Evolutionary conservation across 148 eudicot genomes (phyloP), one percentile per base, ranked within the genome.

Genomic region (Polygonum maritimum): DNA sequence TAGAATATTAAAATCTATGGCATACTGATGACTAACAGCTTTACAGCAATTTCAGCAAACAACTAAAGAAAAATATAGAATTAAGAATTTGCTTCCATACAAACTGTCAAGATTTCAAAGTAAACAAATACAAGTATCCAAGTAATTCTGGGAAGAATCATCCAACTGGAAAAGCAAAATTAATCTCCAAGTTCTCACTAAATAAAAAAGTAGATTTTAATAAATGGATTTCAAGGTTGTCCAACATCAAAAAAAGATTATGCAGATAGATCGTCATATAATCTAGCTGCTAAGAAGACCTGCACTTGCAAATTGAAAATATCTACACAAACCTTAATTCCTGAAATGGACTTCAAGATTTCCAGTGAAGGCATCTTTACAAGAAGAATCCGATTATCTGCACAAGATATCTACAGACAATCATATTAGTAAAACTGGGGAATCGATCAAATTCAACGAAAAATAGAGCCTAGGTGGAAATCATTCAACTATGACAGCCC

Each of bases 281-380:
- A 62, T 11, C 39, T 62, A 12, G 15, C 69, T 62, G 15, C 38
- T 62, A 62, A 62, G 67, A 58, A 58, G 67, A 62, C 16, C 31
- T 62, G 69, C 38, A 11, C 69, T 62, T 11, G 69, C 12, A 33
- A 62, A 5, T 22, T 31, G 38, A 16, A 19, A 67, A 67, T 67
- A 78, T 14, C 39, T 80, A 39, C 19, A 80, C 86, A 70, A 74
- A 94, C 98, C 98, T 88, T 94, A 76, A 94, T 94, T 58, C 98
- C 98, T n/a, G 93, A 82, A 80, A 94, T 89, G 55, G 98, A 87
- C 84, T 86, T 86, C 80, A 82, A 69, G 65, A 94, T 88, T 83
- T 87, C 89, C 89, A 90, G 83, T 21, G 95, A 87, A 47, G 92
- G 81, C 97, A 90, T 90, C 82, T 87, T 87, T 78, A 94, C 75